Evolutionary conservation across 257 asterid species (phyloP).

Genomic region (Nicotiana tomentosiformis): DNA sequence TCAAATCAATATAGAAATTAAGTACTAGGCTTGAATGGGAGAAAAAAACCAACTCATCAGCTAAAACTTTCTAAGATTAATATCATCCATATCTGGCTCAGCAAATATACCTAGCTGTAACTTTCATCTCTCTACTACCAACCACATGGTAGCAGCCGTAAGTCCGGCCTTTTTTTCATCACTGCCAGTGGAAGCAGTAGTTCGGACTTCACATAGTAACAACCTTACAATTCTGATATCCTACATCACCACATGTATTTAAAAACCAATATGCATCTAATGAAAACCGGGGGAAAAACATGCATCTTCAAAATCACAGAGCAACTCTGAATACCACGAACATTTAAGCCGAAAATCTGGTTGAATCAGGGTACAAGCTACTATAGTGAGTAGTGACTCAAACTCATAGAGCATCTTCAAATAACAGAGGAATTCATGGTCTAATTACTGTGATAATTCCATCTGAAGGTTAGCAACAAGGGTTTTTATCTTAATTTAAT

Average conservation of each 20-base stretch:
- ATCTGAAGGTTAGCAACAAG: neutral
- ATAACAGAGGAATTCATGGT: neutral
- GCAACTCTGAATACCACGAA: neutral
- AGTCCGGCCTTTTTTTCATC: slow-evolving; percentile 90
- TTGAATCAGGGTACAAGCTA: neutral
- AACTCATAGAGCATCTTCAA: neutral
- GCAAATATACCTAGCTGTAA: slow-evolving; percentile 38
- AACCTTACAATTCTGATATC: neutral
- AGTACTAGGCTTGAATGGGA: neutral
- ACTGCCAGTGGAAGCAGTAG: slow-evolving; percentile 40
- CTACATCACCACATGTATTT: neutral
- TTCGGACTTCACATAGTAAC: neutral
- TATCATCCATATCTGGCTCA: slow-evolving; percentile 49
- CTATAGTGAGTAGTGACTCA: neutral
- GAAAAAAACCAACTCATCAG: neutral
- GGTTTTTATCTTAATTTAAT: neutral
- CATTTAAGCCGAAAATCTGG: neutral
- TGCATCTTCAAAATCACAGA: neutral
- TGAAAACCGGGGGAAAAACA: neutral
- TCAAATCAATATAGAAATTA: neutral
- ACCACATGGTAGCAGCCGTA: slow-evolving; percentile 67
- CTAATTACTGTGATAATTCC: neutral
- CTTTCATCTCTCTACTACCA: slow-evolving; percentile 85
- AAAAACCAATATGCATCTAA: neutral
- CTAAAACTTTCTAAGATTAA: neutral